Evolutionary conservation across 106 monocot species (phyloP), one percentile per base, ranked within the genome.

Genomic region (Dendrobium huoshanense): DNA sequence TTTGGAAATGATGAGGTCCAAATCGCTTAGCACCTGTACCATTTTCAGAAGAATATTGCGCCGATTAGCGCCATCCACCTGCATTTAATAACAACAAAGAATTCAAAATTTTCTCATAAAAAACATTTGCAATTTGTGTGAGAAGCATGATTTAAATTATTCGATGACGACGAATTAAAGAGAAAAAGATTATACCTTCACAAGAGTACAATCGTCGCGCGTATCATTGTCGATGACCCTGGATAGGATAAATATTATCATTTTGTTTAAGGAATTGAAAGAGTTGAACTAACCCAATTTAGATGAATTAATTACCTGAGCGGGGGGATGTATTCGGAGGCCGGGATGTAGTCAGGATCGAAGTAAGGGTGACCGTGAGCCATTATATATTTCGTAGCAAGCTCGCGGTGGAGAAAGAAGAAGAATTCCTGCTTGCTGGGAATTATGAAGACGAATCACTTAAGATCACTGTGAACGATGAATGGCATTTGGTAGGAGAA

Each of bases 141-240:
- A 47, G 9, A 47, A 47, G 8, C 4, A 2, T 27, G 8, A 45
- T 45, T 6, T 4, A 45, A 45, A n/a, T 43, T 22, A 17, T 31
- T 40, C 0, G 5, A 13, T 16, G 41, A 75, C 13, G 27, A 27
- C 27, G 27, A 27, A 27, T 74, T 9, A 41, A 20, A 25, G 4
- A 45, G 0, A 13, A 42, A 15, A 37, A 37, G 2, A 37, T 19
- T 3, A 22, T 61, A 89, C 89, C 91, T 89, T 92, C n/a, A 92
- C 85, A 29, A 92, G 87, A 4, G 89, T 89, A 80, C 83, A 85
- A 51, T 92, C 83, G 5, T 85, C 85, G 11, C 83, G 82, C 8
- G 91, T 82, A 20, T 89, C 89, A 68, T 89, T 92, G 77, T 92
- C 91, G 19, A 92, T 45, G 58, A 92, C 91, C 45, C 89, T 92